phyloP scores from a whole-genome alignment of 768 basidiomycete genomes.

The Pleurotus ostreatus region DNA sequence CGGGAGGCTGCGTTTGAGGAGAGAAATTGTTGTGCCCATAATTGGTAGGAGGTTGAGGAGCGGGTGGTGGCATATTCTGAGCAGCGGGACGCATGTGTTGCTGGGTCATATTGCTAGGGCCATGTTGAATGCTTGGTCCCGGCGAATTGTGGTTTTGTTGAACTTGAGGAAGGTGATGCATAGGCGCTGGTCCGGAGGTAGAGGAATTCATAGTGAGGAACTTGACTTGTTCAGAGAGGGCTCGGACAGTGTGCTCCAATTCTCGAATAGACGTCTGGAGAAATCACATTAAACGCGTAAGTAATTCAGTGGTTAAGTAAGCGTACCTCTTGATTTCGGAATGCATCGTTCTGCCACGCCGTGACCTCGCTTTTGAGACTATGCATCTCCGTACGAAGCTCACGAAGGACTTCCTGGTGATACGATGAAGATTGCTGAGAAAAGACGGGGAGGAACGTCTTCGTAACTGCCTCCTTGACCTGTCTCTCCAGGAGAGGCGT shows the following conservation, averaged over 20 bases:
- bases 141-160: conserved; percentile 38
- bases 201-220: conserved; percentile 61
- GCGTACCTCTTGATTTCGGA: conserved; percentile 75
- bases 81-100: conserved; percentile 37
- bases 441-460: conserved; percentile 73
- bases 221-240: conserved; percentile 79
- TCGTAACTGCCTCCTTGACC: conserved; percentile 73
- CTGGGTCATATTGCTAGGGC: conserved; percentile 30
- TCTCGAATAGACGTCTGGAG: conserved; percentile 65
- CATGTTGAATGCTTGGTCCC: conserved; percentile 32
- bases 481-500: conserved; percentile 78
- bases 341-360: conserved; percentile 76
- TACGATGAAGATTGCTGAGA: conserved; percentile 68
- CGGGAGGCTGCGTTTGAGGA: conserved; percentile 32
- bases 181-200: conserved; percentile 25
- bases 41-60: conserved; percentile 31
- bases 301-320: not conserved
- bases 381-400: conserved; percentile 72
- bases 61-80: conserved; percentile 29
- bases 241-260: conserved; percentile 72
- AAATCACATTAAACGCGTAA: conserved; percentile 10
- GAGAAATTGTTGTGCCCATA: conserved; percentile 33
- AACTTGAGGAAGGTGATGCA: conserved; percentile 36
- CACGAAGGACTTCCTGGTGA: conserved; percentile 77
- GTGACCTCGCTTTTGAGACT: conserved; percentile 77